Percentiles rank a stretch among this genome's conserved stretches.
Evolutionary conservation across 129 eudicot species (phyloP).

Genomic region (Mikania micrantha): DNA sequence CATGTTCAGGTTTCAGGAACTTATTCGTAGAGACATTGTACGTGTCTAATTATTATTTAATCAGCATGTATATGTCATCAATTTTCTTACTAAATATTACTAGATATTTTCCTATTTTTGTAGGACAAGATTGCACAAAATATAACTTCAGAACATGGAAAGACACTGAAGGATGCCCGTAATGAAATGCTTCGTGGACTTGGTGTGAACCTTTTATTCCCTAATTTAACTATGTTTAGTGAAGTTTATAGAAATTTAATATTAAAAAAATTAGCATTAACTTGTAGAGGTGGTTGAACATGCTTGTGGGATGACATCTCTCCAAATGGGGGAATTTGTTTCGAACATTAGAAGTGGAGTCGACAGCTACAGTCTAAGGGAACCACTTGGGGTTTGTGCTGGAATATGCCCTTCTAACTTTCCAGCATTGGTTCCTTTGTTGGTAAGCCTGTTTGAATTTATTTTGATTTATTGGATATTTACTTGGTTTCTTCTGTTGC

Average conservation of each 20-base stretch:
- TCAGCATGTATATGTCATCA: not conserved
- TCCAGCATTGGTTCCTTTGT: conserved; percentile 92
- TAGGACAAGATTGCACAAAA: conserved; percentile 84
- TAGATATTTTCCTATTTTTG: conserved; percentile 9
- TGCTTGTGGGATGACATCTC: conserved; percentile 81
- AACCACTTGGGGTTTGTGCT: conserved; percentile 96
- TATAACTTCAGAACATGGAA: conserved; percentile 88
- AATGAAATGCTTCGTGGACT: conserved; percentile 88
- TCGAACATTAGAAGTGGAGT: conserved; percentile 74
- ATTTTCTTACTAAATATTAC: conserved; percentile 6
- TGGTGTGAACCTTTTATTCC: conserved; percentile 38
- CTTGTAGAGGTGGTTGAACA: conserved; percentile 93
- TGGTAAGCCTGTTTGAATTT: conserved; percentile 38
- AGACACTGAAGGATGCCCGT: conserved; percentile 84
- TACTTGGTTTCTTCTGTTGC: not conserved
- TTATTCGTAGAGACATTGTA: conserved; percentile 83
- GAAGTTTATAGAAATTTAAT: not conserved
- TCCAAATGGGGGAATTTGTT: conserved; percentile 91
- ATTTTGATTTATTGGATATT: not conserved
- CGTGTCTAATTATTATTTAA: conserved; percentile 4
- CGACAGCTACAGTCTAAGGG: conserved; percentile 83
- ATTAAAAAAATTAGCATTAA: conserved; percentile 10
- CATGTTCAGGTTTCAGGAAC: conserved; percentile 89
- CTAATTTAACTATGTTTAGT: not conserved
- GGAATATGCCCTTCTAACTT: conserved; percentile 91